These are phyloP conservation scores for Blastomyces parvus DNA, from an alignment of 2,329 filamentous ascomycete genomes.

Conservation along the genomic window DNA sequence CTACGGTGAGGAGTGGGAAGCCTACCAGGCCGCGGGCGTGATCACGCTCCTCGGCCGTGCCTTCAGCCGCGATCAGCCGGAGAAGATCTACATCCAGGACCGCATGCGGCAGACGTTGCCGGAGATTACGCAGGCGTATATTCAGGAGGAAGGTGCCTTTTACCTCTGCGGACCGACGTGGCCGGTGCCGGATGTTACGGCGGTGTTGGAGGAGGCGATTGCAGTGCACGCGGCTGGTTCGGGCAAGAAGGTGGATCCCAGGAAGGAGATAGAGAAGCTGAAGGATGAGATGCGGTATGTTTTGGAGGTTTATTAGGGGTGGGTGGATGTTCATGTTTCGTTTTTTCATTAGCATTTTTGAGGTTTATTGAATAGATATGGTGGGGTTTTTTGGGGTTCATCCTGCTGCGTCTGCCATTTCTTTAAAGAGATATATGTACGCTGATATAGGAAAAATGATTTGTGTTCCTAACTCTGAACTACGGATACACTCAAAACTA, in stretches of 20 bases:
- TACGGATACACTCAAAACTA: background rate
- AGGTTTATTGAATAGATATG: background rate
- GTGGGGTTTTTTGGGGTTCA: background rate
- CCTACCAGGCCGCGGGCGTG: constrained; percentile 88
- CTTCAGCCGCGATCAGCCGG: constrained; percentile 90
- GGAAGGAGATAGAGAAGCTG: constrained; percentile 89
- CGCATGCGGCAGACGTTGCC: constrained; percentile 81
- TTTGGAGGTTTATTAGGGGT: constrained; percentile 77
- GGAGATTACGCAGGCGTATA: constrained; percentile 77
- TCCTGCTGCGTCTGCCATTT: background rate
- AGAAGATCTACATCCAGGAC: constrained; percentile 99
- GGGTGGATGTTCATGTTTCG: background rate
- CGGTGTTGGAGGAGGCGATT: constrained; percentile 88
- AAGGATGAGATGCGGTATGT: constrained; percentile 95
- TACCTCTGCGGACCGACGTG: constrained; percentile 97
- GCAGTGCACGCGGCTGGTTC: constrained; percentile 53
- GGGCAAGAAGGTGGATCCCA: constrained; percentile 72
- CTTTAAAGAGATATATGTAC: too few species aligned
- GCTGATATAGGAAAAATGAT: background rate
- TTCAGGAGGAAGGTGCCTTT: constrained; percentile 80
- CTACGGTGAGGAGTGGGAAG: constrained; percentile 98
- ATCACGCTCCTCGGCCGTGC: constrained; percentile 88
- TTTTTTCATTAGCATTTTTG: too few species aligned
- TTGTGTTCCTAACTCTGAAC: background rate
- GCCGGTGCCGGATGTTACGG: constrained; percentile 95